phyloP scores from a whole-genome alignment of 225 moss, liverwort and hornwort genomes.

The Polytrichum formosum region DNA sequence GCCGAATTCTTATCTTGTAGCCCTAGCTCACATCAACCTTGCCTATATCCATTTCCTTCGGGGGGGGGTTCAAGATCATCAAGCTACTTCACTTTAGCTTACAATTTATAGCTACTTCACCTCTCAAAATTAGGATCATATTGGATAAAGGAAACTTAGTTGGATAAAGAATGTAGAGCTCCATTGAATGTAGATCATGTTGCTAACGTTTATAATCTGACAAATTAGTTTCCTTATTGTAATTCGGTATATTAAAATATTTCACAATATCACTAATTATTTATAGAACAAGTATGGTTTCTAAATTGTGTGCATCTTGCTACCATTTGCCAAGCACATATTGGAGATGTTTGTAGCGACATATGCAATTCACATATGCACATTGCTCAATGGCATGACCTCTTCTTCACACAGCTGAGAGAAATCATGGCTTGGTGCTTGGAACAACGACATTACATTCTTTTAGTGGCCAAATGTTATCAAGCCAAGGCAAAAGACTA shows the following conservation, averaged over 20 bases:
- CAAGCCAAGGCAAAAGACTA: background rate
- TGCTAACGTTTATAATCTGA: too few species aligned
- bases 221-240: too few species aligned
- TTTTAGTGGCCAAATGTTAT: background rate
- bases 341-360: slow-evolving; percentile 1
- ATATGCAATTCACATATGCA: background rate
- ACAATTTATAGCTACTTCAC: too few species aligned
- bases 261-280: too few species aligned
- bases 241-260: too few species aligned
- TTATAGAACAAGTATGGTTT: too few species aligned
- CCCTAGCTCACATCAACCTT: background rate
- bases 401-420: background rate
- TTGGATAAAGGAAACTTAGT: too few species aligned
- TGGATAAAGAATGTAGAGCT: too few species aligned
- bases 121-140: too few species aligned
- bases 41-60: background rate
- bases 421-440: background rate
- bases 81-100: background rate
- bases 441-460: background rate
- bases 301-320: too few species aligned
- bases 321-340: background rate
- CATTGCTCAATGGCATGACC: background rate
- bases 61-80: background rate
- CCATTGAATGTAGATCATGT: too few species aligned
- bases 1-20: slow-evolving; percentile 1